Percentiles rank a stretch among this genome's conserved stretches.
Conservation (phyloP, 345 rosid species). For the Lumnitzera littorea region DNA sequence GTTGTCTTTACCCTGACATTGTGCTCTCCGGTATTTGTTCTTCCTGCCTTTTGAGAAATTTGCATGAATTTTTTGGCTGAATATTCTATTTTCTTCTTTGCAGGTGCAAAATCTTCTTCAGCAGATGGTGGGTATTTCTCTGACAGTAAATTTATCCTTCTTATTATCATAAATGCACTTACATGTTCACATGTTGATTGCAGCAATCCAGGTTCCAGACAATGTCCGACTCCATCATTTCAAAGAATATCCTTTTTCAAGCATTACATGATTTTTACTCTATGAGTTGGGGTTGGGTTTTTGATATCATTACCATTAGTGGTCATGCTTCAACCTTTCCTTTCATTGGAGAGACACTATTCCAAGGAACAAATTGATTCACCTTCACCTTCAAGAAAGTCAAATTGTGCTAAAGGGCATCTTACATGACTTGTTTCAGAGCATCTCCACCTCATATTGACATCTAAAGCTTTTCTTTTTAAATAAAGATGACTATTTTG, state of each 20-base stretch:
- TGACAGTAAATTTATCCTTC: constrained; percentile 10
- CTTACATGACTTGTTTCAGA: no score
- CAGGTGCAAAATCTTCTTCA: constrained; percentile 90
- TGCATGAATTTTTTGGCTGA: not conserved
- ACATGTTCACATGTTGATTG: constrained; percentile 9
- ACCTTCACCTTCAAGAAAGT: no score
- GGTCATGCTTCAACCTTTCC: not conserved
- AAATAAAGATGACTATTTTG: no score
- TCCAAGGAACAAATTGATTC: no score
- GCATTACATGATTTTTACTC: not conserved
- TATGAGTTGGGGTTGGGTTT: not conserved
- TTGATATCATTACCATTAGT: not conserved
- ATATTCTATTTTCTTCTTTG: not conserved
- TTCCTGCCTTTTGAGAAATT: not conserved
- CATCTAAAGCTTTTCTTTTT: no score
- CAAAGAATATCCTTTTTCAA: constrained; percentile 83
- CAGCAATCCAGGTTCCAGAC: constrained; percentile 93
- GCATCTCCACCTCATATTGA: no score
- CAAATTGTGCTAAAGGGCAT: no score
- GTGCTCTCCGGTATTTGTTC: no score
- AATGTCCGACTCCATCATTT: constrained; percentile 79
- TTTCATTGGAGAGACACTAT: no score
- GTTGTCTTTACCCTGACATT: no score
- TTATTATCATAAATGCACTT: not conserved
- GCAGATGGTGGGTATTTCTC: constrained; percentile 59